Evolutionary conservation across 2,329 filamentous ascomycete genomes (phyloP).

Genomic region (Botryotinia globosa): DNA sequence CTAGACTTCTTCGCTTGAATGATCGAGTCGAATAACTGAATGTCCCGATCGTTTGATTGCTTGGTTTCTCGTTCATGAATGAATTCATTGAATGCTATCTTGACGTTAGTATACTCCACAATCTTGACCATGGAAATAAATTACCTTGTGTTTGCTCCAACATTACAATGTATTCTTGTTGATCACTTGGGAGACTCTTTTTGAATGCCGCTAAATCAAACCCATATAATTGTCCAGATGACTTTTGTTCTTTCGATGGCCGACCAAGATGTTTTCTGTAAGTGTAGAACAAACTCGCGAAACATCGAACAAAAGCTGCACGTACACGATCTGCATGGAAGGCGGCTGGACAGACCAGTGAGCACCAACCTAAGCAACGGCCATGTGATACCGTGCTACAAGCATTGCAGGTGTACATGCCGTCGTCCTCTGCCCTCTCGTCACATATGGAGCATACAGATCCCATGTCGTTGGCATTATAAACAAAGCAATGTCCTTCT

Average conservation of each 20-base stretch:
- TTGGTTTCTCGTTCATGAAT: constrained; percentile 75
- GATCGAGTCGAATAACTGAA: constrained; percentile 80
- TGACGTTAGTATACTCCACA: constrained; percentile 44
- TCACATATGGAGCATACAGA: constrained; percentile 72
- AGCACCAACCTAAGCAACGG: constrained; percentile 60
- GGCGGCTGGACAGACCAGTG: constrained; percentile 60
- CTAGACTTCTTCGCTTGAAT: constrained; percentile 72
- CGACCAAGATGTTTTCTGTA: constrained; percentile 63
- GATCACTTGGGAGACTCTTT: constrained; percentile 61
- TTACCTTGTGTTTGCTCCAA: constrained; percentile 66
- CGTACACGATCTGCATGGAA: constrained; percentile 61
- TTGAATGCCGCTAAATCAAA: constrained; percentile 66
- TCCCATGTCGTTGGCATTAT: constrained; percentile 56
- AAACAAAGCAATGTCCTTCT: constrained; percentile 78
- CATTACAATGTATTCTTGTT: constrained; percentile 62
- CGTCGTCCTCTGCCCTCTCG: constrained; percentile 63
- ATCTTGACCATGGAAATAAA: neutral
- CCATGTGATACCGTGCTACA: constrained; percentile 59
- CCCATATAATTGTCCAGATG: constrained; percentile 56
- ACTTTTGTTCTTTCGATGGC: constrained; percentile 59
- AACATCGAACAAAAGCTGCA: constrained; percentile 62
- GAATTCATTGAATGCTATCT: constrained; percentile 72
- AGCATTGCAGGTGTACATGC: constrained; percentile 69
- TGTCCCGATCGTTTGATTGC: constrained; percentile 57
- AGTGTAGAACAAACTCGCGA: constrained; percentile 64